phyloP scores from a whole-genome alignment of 2,329 filamentous ascomycete genomes.

The Nemania sp. region DNA sequence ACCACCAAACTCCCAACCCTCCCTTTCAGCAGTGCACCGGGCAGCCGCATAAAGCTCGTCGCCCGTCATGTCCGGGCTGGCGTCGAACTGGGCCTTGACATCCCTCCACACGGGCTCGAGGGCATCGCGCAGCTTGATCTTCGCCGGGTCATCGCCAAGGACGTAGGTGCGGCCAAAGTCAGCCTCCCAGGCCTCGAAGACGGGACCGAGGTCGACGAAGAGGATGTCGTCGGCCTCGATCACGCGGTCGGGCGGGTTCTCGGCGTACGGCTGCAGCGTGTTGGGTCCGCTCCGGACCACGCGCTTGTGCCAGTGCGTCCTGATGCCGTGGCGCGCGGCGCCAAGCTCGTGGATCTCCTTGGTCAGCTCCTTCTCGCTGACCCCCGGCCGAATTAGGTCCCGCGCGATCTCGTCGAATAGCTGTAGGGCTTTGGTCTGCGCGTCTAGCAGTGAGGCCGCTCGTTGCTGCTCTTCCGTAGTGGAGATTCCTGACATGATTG shows the following conservation, averaged over 20 bases:
- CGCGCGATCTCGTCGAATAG: conserved; percentile 62
- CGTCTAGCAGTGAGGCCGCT: conserved; percentile 56
- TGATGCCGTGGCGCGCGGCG: conserved; percentile 56
- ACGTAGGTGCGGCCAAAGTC: conserved; percentile 67
- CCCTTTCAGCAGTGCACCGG: conserved; percentile 52
- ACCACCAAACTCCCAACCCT: conserved; percentile 60
- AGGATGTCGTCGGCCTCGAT: conserved; percentile 63
- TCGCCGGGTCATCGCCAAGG: conserved; percentile 59
- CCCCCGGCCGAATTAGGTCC: conserved; percentile 59
- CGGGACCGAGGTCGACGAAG: conserved; percentile 63
- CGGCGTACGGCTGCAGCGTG: conserved; percentile 60
- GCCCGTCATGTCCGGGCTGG: conserved; percentile 60
- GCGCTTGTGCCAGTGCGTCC: conserved; percentile 66
- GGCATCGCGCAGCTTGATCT: conserved; percentile 58
- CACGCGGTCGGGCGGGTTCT: conserved; percentile 62
- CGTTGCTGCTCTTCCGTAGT: conserved; percentile 30
- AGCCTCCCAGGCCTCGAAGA: conserved; percentile 65
- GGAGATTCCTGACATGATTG: not conserved
- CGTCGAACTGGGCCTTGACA: conserved; percentile 56
- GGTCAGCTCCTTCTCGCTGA: conserved; percentile 61
- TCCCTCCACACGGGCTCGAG: conserved; percentile 60
- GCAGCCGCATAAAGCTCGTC: conserved; percentile 61
- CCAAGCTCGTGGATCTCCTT: conserved; percentile 61
- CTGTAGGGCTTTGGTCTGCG: conserved; percentile 58
- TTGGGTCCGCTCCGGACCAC: conserved; percentile 63